Evolutionary conservation across 129 eudicot species (phyloP).

Genomic region (Lactuca saligna): DNA sequence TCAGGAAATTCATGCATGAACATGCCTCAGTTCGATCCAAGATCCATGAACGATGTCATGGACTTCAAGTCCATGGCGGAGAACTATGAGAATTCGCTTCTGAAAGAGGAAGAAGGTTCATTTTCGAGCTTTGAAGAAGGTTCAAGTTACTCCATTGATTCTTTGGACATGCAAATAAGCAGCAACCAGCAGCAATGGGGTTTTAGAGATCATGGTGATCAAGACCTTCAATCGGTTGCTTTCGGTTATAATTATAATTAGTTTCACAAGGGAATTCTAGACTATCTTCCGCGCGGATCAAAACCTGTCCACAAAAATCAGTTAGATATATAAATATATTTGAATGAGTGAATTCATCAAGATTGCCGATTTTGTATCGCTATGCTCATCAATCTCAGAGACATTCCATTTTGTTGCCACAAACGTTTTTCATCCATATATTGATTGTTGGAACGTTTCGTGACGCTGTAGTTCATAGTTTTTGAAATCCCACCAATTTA

Average conservation of each 20-base stretch:
- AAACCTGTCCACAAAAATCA: conserved; percentile 2
- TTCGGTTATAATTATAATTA: conserved; percentile 61
- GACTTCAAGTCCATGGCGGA: conserved; percentile 33
- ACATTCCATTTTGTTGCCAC: conserved; percentile 31
- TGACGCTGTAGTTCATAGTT: neutral
- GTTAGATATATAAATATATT: conserved; percentile 12
- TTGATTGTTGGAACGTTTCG: neutral
- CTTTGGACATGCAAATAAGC: conserved; percentile 52
- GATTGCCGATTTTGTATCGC: conserved; percentile 35
- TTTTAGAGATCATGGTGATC: conserved; percentile 49
- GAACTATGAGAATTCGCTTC: conserved; percentile 35
- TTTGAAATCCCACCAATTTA: neutral
- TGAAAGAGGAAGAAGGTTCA: conserved; percentile 53
- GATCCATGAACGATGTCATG: conserved; percentile 31
- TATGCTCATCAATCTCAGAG: conserved; percentile 30
- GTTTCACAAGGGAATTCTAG: neutral
- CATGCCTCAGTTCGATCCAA: conserved; percentile 55
- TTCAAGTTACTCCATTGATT: conserved; percentile 61
- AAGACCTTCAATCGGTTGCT: conserved; percentile 71
- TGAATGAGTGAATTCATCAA: conserved; percentile 34
- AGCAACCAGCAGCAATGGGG: conserved; percentile 53
- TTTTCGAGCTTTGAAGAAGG: conserved; percentile 61
- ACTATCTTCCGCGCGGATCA: conserved; percentile 17
- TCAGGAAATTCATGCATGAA: conserved; percentile 46
- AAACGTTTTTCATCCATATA: neutral